Evolutionary conservation across 164 flowering plant genomes (phyloP), one percentile per base, ranked within the genome.

Genomic region (Hamamelis virginiana): DNA sequence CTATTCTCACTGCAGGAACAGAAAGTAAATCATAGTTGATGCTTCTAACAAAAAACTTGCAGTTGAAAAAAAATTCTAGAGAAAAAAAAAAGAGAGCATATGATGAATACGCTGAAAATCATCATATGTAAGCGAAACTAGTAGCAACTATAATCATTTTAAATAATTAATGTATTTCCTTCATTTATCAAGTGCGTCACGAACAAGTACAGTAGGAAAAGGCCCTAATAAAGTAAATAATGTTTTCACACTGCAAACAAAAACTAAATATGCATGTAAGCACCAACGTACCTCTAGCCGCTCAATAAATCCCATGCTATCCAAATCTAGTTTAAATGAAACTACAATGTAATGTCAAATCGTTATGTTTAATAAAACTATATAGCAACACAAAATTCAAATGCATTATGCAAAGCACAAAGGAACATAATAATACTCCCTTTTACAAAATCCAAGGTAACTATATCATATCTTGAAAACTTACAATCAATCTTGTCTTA

Each of bases 401-500:
- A 53, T 25, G 59, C 5, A 33, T 33, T 21, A 19, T 21, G 58
- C 41, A 11, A 5, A 28, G 27, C 11, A 33, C 23, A 63, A 16
- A 14, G 14, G 18, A 45, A 44, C 45, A 22, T 9, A 18, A 38
- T 23, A 66, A 0, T 1, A 45, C 41, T 41, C n/a, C 26, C 56
- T 19, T 43, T 67, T 47, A 14, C 25, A 19, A 21, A n/a, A 50
- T 60, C 21, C n/a, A 55, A 50, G 26, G 19, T 14, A 72, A 52
- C 21, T 15, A 18, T 38, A 65, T 18, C n/a, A 59, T 21, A 53
- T 41, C 66, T n/a, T 19, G 28, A 22, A 19, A 60, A 85, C 96
- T 79, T 79, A 95, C 98, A 95, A n/a, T 85, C 88, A 19, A 95
- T 91, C 78, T 95, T 95, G 58, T 85, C 91, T 70, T 95, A 92